These are phyloP conservation scores for Pholiota microspora DNA, from an alignment of 768 basidiomycete species.

Conservation along the genomic window DNA sequence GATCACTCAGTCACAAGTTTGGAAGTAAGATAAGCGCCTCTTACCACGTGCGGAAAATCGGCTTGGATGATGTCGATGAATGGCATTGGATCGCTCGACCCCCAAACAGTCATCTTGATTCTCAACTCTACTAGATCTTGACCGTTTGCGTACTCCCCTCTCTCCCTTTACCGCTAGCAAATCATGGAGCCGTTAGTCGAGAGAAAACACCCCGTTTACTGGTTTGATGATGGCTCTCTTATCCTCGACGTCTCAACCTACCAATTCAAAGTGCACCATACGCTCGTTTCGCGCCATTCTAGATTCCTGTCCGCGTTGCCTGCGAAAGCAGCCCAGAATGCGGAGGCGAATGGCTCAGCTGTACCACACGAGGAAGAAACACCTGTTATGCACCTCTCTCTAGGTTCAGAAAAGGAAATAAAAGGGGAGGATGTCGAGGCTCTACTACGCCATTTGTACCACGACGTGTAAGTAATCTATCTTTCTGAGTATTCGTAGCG, in stretches of 20 bases:
- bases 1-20: no score
- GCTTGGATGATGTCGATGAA: no score
- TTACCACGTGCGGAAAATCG: no score
- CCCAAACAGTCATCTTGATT: no score
- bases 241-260: constrained; percentile 43
- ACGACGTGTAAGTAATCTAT: constrained; percentile 53
- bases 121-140: no score
- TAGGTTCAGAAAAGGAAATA: constrained; percentile 36
- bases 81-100: no score
- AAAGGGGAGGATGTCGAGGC: constrained; percentile 48
- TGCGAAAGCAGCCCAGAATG: neutral
- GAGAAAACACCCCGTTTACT: constrained; percentile 47
- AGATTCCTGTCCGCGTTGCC: constrained; percentile 25
- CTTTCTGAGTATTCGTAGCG: neutral
- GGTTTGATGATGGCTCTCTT: constrained; percentile 67
- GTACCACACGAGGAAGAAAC: neutral
- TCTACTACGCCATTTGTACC: constrained; percentile 64
- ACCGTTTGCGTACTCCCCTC: neutral
- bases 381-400: neutral
- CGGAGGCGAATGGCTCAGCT: neutral
- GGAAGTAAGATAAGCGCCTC: constrained; percentile 11
- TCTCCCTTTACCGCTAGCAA: neutral
- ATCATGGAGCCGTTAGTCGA: constrained; percentile 1
- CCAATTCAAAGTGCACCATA: constrained; percentile 56
- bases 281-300: constrained; percentile 53